phyloP scores from a whole-genome alignment of 306 rosid genomes.

The Vachellia pachyceras region DNA sequence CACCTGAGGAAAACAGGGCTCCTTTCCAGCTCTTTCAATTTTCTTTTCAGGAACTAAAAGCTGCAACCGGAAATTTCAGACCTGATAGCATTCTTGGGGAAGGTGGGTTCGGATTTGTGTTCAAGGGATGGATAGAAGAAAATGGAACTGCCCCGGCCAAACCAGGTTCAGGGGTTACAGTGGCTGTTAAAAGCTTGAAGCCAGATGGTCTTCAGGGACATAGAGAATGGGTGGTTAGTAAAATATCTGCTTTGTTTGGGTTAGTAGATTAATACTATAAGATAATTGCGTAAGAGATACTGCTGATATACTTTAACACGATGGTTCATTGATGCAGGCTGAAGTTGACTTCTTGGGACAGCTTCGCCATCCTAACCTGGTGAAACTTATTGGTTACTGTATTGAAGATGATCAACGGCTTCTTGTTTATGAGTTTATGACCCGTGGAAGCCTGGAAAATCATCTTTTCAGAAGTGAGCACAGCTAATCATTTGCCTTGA shows the following conservation, averaged over 20 bases:
- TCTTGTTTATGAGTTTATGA: constrained; percentile 95
- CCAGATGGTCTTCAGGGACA: constrained; percentile 98
- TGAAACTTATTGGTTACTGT: constrained; percentile 92
- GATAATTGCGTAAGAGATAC: constrained; percentile 40
- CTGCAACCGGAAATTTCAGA: constrained; percentile 97
- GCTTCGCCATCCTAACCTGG: constrained; percentile 96
- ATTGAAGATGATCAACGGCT: constrained; percentile 90
- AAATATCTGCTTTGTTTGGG: constrained; percentile 74
- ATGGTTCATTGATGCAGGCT: constrained; percentile 68
- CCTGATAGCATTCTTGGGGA: constrained; percentile 99
- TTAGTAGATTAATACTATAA: constrained; percentile 62
- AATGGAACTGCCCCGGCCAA: constrained; percentile 96
- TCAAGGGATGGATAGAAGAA: constrained; percentile 98
- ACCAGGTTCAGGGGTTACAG: constrained; percentile 92
- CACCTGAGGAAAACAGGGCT: constrained; percentile 60
- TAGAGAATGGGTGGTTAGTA: constrained; percentile 99
- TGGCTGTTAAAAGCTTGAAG: constrained; percentile 95
- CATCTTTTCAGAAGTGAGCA: constrained; percentile 94
- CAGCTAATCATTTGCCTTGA: constrained; percentile 27
- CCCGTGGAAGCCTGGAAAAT: constrained; percentile 96
- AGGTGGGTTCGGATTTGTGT: constrained; percentile 95
- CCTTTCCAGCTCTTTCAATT: constrained; percentile 75
- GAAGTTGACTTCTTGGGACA: constrained; percentile 96
- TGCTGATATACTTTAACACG: constrained; percentile 45
- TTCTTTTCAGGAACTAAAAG: constrained; percentile 83